Conservation (phyloP, 495 filamentous ascomycete genomes). For the Penicillium antarcticum region DNA sequence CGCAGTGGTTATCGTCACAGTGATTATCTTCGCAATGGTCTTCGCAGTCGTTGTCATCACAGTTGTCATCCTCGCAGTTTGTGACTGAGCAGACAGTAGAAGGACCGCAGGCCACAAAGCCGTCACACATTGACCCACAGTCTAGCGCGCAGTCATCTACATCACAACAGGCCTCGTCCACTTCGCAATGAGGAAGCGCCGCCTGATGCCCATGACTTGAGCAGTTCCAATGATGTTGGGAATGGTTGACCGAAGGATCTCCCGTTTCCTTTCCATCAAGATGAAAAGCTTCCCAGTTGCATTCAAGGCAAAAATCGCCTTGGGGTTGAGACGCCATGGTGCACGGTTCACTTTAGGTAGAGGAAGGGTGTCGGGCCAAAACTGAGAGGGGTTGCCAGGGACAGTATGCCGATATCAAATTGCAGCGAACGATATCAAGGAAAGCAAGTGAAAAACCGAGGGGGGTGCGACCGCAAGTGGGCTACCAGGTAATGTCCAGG, state of each 20-base stretch:
- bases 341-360: slow-evolving; percentile 16
- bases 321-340: slow-evolving; percentile 37
- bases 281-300: slow-evolving; percentile 42
- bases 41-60: slow-evolving; percentile 33
- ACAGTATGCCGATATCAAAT: background rate
- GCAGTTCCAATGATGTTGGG: slow-evolving; percentile 32
- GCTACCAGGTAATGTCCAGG: slow-evolving; percentile 8
- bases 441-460: slow-evolving; percentile 1
- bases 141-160: slow-evolving; percentile 41
- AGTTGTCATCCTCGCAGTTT: slow-evolving; percentile 32
- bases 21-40: slow-evolving; percentile 32
- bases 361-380: background rate
- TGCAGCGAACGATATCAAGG: background rate
- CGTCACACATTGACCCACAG: slow-evolving; percentile 42
- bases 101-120: slow-evolving; percentile 44
- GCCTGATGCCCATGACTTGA: slow-evolving; percentile 27
- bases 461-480: slow-evolving; percentile 15
- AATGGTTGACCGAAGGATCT: slow-evolving; percentile 14
- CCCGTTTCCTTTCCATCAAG: slow-evolving; percentile 31
- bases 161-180: slow-evolving; percentile 42
- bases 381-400: background rate
- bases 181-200: slow-evolving; percentile 24
- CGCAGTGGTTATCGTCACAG: slow-evolving; percentile 27
- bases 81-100: slow-evolving; percentile 37
- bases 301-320: slow-evolving; percentile 43